phyloP scores from a whole-genome alignment of 2,329 filamentous ascomycete species.

The Cadophora sp. region DNA sequence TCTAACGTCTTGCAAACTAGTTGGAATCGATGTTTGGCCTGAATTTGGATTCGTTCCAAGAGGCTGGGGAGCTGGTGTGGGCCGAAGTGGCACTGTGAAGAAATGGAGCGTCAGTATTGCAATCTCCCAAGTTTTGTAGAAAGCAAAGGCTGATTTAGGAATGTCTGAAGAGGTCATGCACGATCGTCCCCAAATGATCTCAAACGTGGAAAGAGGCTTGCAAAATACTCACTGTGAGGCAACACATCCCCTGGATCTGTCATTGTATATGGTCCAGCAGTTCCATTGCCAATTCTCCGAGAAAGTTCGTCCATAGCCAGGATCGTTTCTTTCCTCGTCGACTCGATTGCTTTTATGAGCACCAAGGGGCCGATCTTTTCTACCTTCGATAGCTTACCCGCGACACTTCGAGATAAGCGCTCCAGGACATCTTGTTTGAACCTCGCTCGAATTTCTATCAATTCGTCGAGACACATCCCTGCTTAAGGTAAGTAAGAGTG shows the following conservation, averaged over 20 bases:
- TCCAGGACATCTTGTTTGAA: conserved; percentile 30
- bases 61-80: conserved; percentile 1
- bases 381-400: conserved; percentile 15
- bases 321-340: conserved; percentile 29
- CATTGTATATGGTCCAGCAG: conserved; percentile 2
- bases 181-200: neutral
- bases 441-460: conserved; percentile 26
- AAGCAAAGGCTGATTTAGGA: neutral
- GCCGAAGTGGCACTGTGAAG: conserved; percentile 23
- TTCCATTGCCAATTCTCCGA: conserved; percentile 12
- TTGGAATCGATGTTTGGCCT: conserved; percentile 21
- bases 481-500: conserved; percentile 20
- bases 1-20: neutral
- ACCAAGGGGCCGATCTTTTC: conserved; percentile 23
- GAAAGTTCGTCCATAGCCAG: conserved; percentile 29
- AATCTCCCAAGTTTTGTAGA: neutral
- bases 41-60: conserved; percentile 16
- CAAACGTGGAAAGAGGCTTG: neutral
- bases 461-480: conserved; percentile 23
- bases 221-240: conserved; percentile 16
- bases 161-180: neutral
- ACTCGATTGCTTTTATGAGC: conserved; percentile 23
- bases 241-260: conserved; percentile 30
- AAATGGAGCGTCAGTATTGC: neutral
- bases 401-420: conserved; percentile 22